Evolutionary conservation across 2,329 filamentous ascomycete species (phyloP).

Genomic region (Polychaeton citri): DNA sequence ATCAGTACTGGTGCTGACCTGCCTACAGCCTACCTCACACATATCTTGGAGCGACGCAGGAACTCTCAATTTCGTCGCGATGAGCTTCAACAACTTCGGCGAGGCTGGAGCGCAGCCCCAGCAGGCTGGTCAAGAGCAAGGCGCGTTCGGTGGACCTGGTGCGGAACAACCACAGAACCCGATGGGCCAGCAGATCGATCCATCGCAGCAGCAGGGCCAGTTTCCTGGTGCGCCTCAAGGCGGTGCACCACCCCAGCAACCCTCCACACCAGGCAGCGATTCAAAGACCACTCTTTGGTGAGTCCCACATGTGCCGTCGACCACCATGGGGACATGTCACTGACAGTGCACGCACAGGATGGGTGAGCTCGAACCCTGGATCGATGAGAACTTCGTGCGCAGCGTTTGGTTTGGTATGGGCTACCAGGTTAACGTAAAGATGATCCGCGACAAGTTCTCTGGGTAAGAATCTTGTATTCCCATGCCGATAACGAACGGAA

Average conservation of each 20-base stretch:
- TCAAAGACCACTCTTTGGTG: conserved; percentile 43
- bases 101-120: conserved; percentile 48
- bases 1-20: no score
- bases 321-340: neutral
- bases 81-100: conserved; percentile 53
- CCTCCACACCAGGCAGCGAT: conserved; percentile 22
- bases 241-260: conserved; percentile 24
- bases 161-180: conserved; percentile 39
- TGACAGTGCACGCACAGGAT: conserved; percentile 70
- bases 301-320: no score
- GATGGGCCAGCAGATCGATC: conserved; percentile 46
- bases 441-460: conserved; percentile 98
- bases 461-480: conserved; percentile 56
- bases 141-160: conserved; percentile 36
- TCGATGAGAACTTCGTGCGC: conserved; percentile 97
- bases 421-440: conserved; percentile 95
- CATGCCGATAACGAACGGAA: neutral
- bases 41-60: no score
- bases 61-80: conserved; percentile 23
- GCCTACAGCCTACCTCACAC: no score
- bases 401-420: conserved; percentile 88
- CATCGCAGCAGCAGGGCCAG: conserved; percentile 27
- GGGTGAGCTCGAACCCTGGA: conserved; percentile 98
- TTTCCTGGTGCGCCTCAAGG: conserved; percentile 33
- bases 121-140: conserved; percentile 24